Evolutionary conservation across 2,329 filamentous ascomycete genomes (phyloP).

Genomic region (Pezicula radicicola): DNA sequence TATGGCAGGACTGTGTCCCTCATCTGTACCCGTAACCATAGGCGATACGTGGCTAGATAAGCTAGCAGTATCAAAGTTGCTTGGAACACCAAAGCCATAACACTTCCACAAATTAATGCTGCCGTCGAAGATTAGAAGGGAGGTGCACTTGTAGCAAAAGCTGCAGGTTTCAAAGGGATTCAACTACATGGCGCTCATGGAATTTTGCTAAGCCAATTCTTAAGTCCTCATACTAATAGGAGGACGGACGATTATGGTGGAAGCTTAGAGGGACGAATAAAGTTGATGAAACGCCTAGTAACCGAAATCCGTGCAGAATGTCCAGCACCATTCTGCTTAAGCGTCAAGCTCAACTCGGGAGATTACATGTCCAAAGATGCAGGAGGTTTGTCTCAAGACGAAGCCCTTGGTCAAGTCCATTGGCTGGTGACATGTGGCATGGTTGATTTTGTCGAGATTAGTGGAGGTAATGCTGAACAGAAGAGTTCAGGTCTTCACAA

Average conservation of each 20-base stretch:
- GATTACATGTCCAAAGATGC: slow-evolving; percentile 7
- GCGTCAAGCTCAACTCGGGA: slow-evolving; percentile 11
- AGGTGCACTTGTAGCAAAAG: slow-evolving; percentile 41
- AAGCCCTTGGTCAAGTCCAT: slow-evolving; percentile 9
- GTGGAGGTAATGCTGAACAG: slow-evolving; percentile 4
- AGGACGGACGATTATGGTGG: slow-evolving; percentile 56
- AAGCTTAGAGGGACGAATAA: slow-evolving; percentile 4
- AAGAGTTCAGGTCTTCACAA: slow-evolving; percentile 5
- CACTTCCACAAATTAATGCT: slow-evolving; percentile 3
- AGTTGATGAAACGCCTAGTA: slow-evolving; percentile 8
- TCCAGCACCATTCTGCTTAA: slow-evolving; percentile 9
- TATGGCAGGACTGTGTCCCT: slow-evolving; percentile 32
- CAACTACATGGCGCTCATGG: slow-evolving; percentile 55
- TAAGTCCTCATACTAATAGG: slow-evolving; percentile 46
- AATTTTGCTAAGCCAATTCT: slow-evolving; percentile 55
- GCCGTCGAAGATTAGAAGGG: slow-evolving; percentile 7
- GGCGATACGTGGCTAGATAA: slow-evolving; percentile 34
- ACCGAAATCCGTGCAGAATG: slow-evolving; percentile 6
- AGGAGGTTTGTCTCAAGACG: slow-evolving; percentile 7
- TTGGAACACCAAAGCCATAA: slow-evolving; percentile 7
- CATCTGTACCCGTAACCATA: slow-evolving; percentile 37
- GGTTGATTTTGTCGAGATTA: slow-evolving; percentile 15
- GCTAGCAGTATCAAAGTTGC: slow-evolving; percentile 8
- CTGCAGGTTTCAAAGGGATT: slow-evolving; percentile 46
- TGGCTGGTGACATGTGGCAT: slow-evolving; percentile 7